These are phyloP conservation scores for Rhytidhysteron rufulum DNA, from an alignment of 2,329 filamentous ascomycete genomes.

Conservation along the genomic window DNA sequence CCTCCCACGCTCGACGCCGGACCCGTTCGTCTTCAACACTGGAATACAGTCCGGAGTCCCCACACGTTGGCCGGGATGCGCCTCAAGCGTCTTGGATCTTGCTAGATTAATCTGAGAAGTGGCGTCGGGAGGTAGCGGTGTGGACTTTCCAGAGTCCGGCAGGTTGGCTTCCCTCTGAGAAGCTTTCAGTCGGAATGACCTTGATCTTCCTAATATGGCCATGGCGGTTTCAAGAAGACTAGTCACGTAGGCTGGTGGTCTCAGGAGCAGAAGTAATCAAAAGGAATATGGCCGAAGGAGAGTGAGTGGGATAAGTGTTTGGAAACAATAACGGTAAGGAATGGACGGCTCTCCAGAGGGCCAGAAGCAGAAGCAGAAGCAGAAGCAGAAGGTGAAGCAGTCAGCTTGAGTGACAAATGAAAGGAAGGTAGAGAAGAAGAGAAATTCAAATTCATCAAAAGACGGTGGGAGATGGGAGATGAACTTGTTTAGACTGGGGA, in stretches of 20 bases:
- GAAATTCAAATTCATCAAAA: slow-evolving; percentile 20
- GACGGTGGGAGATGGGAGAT: slow-evolving; percentile 12
- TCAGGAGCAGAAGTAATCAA: slow-evolving; percentile 18
- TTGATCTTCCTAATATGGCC: slow-evolving; percentile 36
- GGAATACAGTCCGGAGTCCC: slow-evolving; percentile 27
- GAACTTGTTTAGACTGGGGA: too few species aligned
- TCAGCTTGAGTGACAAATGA: slow-evolving; percentile 12
- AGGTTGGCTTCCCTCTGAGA: slow-evolving; percentile 25
- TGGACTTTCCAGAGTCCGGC: slow-evolving; percentile 19
- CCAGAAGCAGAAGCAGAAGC: slow-evolving; percentile 18
- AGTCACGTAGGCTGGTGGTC: slow-evolving; percentile 22
- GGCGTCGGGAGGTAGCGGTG: slow-evolving; percentile 19
- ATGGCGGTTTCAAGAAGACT: slow-evolving; percentile 35
- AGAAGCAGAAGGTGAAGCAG: slow-evolving; percentile 15
- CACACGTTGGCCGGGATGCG: slow-evolving; percentile 19
- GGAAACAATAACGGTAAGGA: slow-evolving; percentile 24
- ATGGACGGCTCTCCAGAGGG: slow-evolving; percentile 38
- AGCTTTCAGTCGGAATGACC: slow-evolving; percentile 32
- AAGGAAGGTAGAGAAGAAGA: slow-evolving; percentile 13
- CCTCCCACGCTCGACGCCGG: slow-evolving; percentile 27
- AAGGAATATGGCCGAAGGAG: too few species aligned
- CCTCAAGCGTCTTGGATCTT: slow-evolving; percentile 23
- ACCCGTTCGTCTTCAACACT: slow-evolving; percentile 33
- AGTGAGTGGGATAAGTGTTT: slow-evolving; percentile 7
- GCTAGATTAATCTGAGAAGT: slow-evolving; percentile 22